A percentile compares a stretch with the other conserved stretches of the same genome.
These are phyloP conservation scores for Clathrospora elynae DNA, from an alignment of 2,329 filamentous ascomycete species.

Conservation along the genomic window DNA sequence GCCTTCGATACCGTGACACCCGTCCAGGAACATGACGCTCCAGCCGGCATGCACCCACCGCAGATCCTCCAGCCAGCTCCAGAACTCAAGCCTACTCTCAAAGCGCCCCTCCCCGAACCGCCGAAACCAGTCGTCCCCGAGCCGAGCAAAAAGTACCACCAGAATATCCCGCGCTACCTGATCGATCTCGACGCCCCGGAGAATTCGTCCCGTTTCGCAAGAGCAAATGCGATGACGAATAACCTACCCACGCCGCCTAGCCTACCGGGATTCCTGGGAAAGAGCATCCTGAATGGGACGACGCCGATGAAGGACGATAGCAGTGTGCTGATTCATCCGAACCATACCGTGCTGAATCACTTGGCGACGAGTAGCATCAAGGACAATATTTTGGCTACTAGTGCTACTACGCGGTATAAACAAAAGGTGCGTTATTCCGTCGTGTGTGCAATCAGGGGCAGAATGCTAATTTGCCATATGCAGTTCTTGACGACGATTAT, in stretches of 20 bases:
- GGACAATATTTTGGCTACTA: slow-evolving; percentile 91
- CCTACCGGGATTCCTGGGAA: slow-evolving; percentile 87
- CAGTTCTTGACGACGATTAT: slow-evolving; percentile 97
- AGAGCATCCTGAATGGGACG: slow-evolving; percentile 90
- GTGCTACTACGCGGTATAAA: slow-evolving; percentile 95
- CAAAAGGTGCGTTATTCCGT: slow-evolving; percentile 69
- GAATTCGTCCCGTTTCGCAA: slow-evolving; percentile 73
- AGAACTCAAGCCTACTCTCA: slow-evolving; percentile 28
- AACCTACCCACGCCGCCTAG: slow-evolving; percentile 83
- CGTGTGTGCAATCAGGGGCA: background rate
- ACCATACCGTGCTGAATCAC: slow-evolving; percentile 96
- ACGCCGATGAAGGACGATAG: slow-evolving; percentile 97
- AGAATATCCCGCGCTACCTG: slow-evolving; percentile 81
- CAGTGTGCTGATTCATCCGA: slow-evolving; percentile 94
- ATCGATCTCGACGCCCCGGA: slow-evolving; percentile 85
- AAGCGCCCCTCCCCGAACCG: slow-evolving; percentile 32
- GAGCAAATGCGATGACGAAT: slow-evolving; percentile 74
- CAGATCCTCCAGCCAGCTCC: slow-evolving; percentile 53
- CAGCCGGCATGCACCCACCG: slow-evolving; percentile 36
- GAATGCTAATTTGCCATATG: slow-evolving; percentile 15
- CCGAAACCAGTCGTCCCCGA: slow-evolving; percentile 35
- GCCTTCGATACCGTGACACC: slow-evolving; percentile 28
- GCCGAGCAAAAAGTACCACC: slow-evolving; percentile 64
- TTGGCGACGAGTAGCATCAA: slow-evolving; percentile 98
- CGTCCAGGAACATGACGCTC: slow-evolving; percentile 34